Evolutionary conservation across 2,329 filamentous ascomycete genomes (phyloP), one percentile per base, ranked within the genome.

Genomic region (Fusarium newnesense): DNA sequence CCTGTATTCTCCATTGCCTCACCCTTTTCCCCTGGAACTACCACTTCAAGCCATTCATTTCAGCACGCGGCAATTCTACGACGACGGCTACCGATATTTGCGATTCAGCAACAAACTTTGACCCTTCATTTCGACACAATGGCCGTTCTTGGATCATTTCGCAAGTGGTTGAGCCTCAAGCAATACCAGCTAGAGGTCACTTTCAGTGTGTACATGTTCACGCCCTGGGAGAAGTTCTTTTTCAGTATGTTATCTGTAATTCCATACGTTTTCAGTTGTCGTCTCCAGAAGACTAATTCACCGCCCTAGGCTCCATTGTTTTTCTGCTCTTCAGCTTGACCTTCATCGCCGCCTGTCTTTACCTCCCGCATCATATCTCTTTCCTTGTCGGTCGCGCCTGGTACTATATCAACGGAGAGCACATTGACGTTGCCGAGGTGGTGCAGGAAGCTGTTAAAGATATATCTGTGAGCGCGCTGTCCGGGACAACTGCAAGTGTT

Each of bases 161-260:
- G 94, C 74, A 91, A 92, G 82, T 98, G 95, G 94, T 88, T 98
- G 76, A 92, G 95, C 83, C 90, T 95, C 83, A 99, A 99, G 88
- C 92, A 95, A 82, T 98, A 98, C 87, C 96, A 98, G 87, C 95
- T 98, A 81, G 96, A 99, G 85, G 96, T 98, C 82, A 98, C 96
- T 18, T 96, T 97, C 84, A 93, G 93, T 69, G 89, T 98, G 32
- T 98, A 99, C 88, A 98, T 99, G 93, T 92, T 98, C 78, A 98
- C 95, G 42, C 93, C 95, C 3, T 95, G 93, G 59, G 96, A 99
- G 87, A 97, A 97, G 83, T 96, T 97, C 84, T 92, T 97, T 78
- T 97, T 98, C 85, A 98, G 96, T 98, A 89, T 65, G 94, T 83
- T 10, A 18, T 26, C 16, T 46, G 30, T 56, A 47, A 37, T 28